Evolutionary conservation across 257 asterid genomes (phyloP).

Genomic region (Solanum peruvianum): DNA sequence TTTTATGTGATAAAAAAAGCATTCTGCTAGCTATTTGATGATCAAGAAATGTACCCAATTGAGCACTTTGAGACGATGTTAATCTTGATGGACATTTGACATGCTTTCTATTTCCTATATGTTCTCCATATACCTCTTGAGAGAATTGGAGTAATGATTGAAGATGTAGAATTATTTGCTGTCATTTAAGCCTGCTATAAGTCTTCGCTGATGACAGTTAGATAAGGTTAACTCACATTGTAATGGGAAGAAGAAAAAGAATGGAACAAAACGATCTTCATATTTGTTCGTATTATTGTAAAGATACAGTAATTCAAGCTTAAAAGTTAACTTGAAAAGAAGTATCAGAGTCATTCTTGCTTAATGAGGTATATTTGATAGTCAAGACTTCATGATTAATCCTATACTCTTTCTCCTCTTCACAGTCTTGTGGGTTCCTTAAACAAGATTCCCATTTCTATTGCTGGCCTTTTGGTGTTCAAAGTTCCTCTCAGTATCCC

Average conservation of each 20-base stretch:
- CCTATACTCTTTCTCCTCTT: not conserved
- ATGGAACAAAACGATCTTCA: not conserved
- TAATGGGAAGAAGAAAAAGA: not conserved
- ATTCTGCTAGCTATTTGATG: not conserved
- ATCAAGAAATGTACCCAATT: not conserved
- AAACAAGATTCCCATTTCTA: conserved; percentile 39
- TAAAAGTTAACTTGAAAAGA: not conserved
- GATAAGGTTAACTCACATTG: not conserved
- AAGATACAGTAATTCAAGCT: not conserved
- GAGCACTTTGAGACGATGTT: not conserved
- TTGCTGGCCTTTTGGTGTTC: conserved; percentile 32
- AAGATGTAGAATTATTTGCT: not conserved
- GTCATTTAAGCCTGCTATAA: not conserved
- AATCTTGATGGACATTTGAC: not conserved
- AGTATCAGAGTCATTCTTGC: not conserved
- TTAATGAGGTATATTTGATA: not conserved
- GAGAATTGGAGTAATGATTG: not conserved
- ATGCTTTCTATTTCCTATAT: not conserved
- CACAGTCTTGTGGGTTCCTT: conserved; percentile 42
- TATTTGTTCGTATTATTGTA: not conserved
- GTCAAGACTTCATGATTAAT: not conserved
- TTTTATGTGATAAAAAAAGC: not conserved
- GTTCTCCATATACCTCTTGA: not conserved
- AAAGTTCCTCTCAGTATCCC: conserved; percentile 32
- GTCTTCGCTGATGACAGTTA: not conserved